Evolutionary conservation across 140 eudicot genomes (phyloP).

Genomic region (Flaveria floridana): DNA sequence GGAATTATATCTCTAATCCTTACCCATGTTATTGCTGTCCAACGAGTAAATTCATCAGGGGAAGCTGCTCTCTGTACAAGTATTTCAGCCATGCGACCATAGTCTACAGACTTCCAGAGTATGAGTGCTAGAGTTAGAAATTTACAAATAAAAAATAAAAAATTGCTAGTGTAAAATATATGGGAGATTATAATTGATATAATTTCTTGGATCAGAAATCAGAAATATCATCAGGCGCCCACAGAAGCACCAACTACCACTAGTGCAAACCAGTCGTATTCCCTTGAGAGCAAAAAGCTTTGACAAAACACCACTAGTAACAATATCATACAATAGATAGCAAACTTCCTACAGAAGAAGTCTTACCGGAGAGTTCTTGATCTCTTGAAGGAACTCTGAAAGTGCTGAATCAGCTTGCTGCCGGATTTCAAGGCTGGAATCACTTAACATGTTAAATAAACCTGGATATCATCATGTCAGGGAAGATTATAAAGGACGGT

Average conservation of each 20-base stretch:
- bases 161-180: not conserved
- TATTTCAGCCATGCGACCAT: constrained; percentile 99
- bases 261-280: constrained; percentile 17
- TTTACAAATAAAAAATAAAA: constrained; percentile 22
- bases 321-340: not conserved
- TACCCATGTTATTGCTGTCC: constrained; percentile 96
- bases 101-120: constrained; percentile 88
- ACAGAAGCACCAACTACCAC: constrained; percentile 12
- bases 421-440: constrained; percentile 85
- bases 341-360: constrained; percentile 28
- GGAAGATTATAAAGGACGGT: constrained; percentile 21
- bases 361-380: constrained; percentile 86
- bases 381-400: constrained; percentile 95
- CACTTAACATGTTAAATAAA: constrained; percentile 87
- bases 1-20: not conserved
- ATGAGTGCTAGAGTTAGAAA: constrained; percentile 51
- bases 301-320: constrained; percentile 11
- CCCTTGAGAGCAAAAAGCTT: not conserved
- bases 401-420: constrained; percentile 97
- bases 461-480: constrained; percentile 48
- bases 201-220: constrained; percentile 12
- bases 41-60: constrained; percentile 83
- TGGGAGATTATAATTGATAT: constrained; percentile 3
- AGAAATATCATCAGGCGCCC: constrained; percentile 11
- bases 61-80: constrained; percentile 90